Percentiles rank a stretch among this genome's conserved stretches.
These are phyloP conservation scores for Epichloe elymi DNA, from an alignment of 2,329 filamentous ascomycete genomes.

Conservation along the genomic window DNA sequence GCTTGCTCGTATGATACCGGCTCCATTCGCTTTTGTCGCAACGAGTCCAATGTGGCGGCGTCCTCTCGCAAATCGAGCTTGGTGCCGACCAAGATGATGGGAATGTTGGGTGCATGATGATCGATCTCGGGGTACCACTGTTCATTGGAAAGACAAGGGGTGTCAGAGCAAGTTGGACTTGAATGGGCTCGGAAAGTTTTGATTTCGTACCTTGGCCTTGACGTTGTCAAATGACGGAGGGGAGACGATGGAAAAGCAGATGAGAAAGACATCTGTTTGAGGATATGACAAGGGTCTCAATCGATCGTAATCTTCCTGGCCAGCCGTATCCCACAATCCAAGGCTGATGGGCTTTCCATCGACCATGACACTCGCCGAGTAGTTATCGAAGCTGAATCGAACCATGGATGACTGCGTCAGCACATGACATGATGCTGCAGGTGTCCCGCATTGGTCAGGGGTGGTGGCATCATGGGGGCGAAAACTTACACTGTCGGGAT, in stretches of 20 bases:
- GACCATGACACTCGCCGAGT: conserved; percentile 97
- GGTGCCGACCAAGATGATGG: conserved; percentile 92
- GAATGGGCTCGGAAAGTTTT: background rate
- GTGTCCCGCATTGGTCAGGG: conserved; percentile 2
- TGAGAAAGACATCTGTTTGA: conserved; percentile 95
- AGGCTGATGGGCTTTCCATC: conserved; percentile 96
- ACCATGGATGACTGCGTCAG: conserved; percentile 1
- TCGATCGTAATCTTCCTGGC: conserved; percentile 96
- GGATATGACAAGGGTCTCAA: conserved; percentile 92
- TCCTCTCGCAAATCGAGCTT: conserved; percentile 95
- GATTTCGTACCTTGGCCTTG: conserved; percentile 69
- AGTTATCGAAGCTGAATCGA: conserved; percentile 77
- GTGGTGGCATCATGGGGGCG: conserved; percentile 4
- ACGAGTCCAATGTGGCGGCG: conserved; percentile 62
- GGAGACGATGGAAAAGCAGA: conserved; percentile 97
- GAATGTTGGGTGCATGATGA: conserved; percentile 87
- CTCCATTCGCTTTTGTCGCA: conserved; percentile 88
- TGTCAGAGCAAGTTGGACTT: background rate
- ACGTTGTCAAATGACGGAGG: conserved; percentile 98
- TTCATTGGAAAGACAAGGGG: background rate
- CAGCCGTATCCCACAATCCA: conserved; percentile 95
- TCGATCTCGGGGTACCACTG: conserved; percentile 98
- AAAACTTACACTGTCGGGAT: conserved; percentile 87
- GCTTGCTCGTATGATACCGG: conserved; percentile 75
- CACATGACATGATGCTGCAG: background rate